Percentiles rank a stretch among this genome's conserved stretches.
These are phyloP conservation scores for Acer saccharum DNA, from an alignment of 345 rosid genomes.

Conservation along the genomic window DNA sequence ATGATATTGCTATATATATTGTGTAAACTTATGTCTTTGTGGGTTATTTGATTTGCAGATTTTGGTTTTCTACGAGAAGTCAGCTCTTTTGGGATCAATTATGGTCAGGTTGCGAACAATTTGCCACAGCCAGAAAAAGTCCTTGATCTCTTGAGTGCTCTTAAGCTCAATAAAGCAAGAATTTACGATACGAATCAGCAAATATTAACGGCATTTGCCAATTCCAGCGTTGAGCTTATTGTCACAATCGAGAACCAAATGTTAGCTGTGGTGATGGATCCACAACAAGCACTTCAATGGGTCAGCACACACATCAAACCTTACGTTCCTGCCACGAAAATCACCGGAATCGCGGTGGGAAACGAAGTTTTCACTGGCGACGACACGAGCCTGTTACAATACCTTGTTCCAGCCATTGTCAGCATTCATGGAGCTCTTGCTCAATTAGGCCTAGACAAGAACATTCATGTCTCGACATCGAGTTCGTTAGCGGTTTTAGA, in stretches of 20 bases:
- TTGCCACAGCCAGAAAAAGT: conserved; percentile 75
- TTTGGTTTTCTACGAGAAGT: conserved; percentile 50
- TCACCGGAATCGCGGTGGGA: conserved; percentile 76
- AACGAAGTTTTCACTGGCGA: conserved; percentile 67
- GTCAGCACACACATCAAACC: conserved; percentile 68
- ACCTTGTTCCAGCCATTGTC: conserved; percentile 76
- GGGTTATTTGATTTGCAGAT: conserved; percentile 31
- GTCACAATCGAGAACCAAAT: conserved; percentile 82
- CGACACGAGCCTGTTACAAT: conserved; percentile 48
- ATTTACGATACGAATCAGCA: conserved; percentile 91
- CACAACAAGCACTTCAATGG: conserved; percentile 86
- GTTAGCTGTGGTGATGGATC: conserved; percentile 58
- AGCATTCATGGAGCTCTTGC: conserved; percentile 74
- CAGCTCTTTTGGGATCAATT: conserved; percentile 74
- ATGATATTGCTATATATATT: neutral
- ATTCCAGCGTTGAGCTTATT: conserved; percentile 66
- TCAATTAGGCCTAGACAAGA: conserved; percentile 67
- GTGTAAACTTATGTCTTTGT: neutral
- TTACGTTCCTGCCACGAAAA: conserved; percentile 62
- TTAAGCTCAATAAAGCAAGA: conserved; percentile 66
- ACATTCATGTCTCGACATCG: conserved; percentile 77
- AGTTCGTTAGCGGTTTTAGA: conserved; percentile 69
- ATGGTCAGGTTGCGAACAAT: conserved; percentile 87
- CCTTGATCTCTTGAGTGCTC: conserved; percentile 60
- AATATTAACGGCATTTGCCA: conserved; percentile 69